Evolutionary conservation across 805 yeast species (phyloP), one percentile per base, ranked within the genome.

Genomic region (Middelhovenomyces tepae): DNA sequence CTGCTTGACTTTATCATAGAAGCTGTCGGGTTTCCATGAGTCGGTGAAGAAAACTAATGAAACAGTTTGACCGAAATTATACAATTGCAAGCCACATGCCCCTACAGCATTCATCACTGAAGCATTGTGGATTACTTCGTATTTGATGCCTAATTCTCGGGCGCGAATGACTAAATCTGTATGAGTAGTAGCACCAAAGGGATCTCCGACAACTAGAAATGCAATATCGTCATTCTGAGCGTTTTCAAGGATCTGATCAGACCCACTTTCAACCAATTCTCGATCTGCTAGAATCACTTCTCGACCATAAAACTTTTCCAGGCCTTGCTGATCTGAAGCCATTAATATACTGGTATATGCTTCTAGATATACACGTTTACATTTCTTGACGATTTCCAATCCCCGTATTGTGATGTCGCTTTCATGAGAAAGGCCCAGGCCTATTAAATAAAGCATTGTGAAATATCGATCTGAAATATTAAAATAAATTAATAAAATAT

Each of bases 31-130:
- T 57, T 84, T 80, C 97, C 98, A 89, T 38, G 65, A 63, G 14
- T 89, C 97, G 17, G 95, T 87, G 67, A 91, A 89, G 55, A 91
- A 91, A 2, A 91, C 97, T 55, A 91, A 65, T 1, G 95, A 85
- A n/a, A 89, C 89, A 7, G 97, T 86, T 62, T 91, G 97, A 7
- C 98, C 98, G 59, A 87, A 89, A 48, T 80, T 86, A 59, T 89
- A 89, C 38, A 89, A 66, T 58, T 89, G 98, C 44, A 91, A 69
- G 15, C 98, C 98, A 63, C 96, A 86, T 1, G 96, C 94, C 13
- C 98, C 98, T 16, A 89, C 94, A 0, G 97, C 98, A 54, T 89
- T 89, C 95, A 91, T 86, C 8, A 89, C 91, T 11, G 95, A 82
- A 1, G 98, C 98, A 57, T 89, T 89, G 62, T 89, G 98, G 39